Evolutionary conservation across 2,329 filamentous ascomycete species (phyloP).

Genomic region (Colletotrichum higginsianum): DNA sequence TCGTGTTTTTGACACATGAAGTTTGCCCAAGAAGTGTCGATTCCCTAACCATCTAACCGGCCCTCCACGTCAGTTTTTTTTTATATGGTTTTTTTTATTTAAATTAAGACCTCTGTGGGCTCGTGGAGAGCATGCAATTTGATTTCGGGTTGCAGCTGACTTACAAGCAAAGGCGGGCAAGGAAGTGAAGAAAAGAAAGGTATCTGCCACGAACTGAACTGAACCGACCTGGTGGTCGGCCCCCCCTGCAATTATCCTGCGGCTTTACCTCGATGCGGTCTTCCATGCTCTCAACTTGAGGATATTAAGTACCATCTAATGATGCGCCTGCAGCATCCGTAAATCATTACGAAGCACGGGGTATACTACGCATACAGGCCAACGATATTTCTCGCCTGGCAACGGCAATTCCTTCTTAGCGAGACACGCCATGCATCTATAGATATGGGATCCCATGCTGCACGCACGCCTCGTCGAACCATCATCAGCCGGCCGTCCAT

Average conservation of each 20-base stretch:
- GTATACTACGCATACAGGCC: too few species aligned
- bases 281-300: slow-evolving; percentile 36
- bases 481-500: neutral
- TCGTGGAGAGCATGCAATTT: slow-evolving; percentile 6
- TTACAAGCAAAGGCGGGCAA: slow-evolving; percentile 24
- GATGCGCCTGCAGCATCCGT: slow-evolving; percentile 5
- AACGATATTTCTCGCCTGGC: neutral
- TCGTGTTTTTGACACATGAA: neutral
- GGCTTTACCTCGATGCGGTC: slow-evolving; percentile 34
- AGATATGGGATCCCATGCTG: neutral
- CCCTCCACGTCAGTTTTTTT: slow-evolving; percentile 15
- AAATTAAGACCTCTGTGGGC: too few species aligned
- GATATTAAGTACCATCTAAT: slow-evolving; percentile 40
- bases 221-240: neutral
- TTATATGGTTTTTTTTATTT: too few species aligned
- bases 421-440: neutral
- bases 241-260: slow-evolving; percentile 34
- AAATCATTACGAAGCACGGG: neutral
- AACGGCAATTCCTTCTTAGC: neutral
- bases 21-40: neutral
- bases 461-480: neutral
- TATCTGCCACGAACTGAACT: slow-evolving; percentile 30
- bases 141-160: neutral
- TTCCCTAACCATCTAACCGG: neutral
- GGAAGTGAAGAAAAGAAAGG: slow-evolving; percentile 6